A percentile compares a stretch with the other conserved stretches of the same genome.
These are phyloP conservation scores for Elsinoe ampelina DNA, from an alignment of 2,329 filamentous ascomycete genomes.

Conservation along the genomic window DNA sequence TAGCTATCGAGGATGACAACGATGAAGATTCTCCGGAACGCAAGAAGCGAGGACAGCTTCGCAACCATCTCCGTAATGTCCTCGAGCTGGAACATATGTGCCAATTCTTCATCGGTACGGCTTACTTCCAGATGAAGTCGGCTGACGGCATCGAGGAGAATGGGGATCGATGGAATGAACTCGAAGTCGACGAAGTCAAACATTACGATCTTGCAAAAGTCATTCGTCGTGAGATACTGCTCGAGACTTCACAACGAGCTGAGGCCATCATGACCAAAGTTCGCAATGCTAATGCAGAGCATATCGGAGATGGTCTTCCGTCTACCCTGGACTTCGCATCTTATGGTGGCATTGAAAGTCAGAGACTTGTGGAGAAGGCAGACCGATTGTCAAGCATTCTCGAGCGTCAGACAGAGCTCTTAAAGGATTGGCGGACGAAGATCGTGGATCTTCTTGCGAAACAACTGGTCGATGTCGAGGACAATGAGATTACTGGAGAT, in stretches of 20 bases:
- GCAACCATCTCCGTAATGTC: constrained; percentile 59
- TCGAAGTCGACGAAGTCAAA: constrained; percentile 62
- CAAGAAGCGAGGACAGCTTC: constrained; percentile 25
- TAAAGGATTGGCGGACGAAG: constrained; percentile 66
- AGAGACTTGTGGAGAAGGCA: constrained; percentile 55
- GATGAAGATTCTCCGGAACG: constrained; percentile 26
- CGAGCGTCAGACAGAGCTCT: constrained; percentile 60
- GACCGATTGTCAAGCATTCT: constrained; percentile 56
- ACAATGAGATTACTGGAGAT: constrained; percentile 68
- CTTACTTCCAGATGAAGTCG: constrained; percentile 72
- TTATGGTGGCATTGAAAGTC: constrained; percentile 63
- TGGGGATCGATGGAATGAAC: constrained; percentile 54
- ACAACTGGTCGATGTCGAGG: constrained; percentile 75
- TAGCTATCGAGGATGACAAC: constrained; percentile 25
- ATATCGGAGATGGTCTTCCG: constrained; percentile 28
- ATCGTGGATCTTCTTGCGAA: constrained; percentile 63
- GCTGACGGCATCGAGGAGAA: constrained; percentile 53
- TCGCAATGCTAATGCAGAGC: constrained; percentile 31
- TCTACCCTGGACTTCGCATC: constrained; percentile 41
- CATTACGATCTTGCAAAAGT: constrained; percentile 70
- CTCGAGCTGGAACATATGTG: constrained; percentile 75
- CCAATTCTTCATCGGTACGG: constrained; percentile 76
- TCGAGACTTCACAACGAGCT: constrained; percentile 48
- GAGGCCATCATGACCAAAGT: constrained; percentile 56
- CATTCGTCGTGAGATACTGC: constrained; percentile 69